phyloP scores from a whole-genome alignment of 2,329 filamentous ascomycete species.

The Xylariaceae sp. region DNA sequence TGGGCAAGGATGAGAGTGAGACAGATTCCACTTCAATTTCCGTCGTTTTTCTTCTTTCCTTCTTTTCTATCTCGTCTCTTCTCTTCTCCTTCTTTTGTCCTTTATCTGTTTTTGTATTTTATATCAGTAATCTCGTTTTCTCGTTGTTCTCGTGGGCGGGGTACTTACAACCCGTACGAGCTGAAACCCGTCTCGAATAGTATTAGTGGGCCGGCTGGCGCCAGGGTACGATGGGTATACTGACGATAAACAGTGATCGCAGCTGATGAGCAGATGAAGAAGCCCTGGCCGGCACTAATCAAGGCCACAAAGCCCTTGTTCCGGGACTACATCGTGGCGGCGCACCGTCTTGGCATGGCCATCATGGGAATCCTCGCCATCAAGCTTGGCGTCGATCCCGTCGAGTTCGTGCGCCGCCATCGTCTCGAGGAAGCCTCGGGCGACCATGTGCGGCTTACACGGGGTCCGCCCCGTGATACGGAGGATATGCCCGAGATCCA shows the following conservation, averaged over 20 bases:
- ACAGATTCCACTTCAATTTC: not conserved
- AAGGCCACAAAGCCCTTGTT: constrained; percentile 25
- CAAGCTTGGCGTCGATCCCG: constrained; percentile 26
- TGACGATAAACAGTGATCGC: constrained; percentile 23
- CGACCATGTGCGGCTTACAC: constrained; percentile 32
- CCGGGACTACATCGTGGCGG: constrained; percentile 25
- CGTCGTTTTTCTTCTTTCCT: not conserved
- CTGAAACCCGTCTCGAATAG: too few species aligned
- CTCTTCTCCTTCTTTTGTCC: not conserved
- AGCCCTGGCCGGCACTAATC: constrained; percentile 28
- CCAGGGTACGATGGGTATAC: too few species aligned
- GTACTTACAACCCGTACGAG: too few species aligned
- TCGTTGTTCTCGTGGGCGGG: too few species aligned
- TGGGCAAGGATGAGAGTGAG: constrained; percentile 32
- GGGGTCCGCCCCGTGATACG: constrained; percentile 29
- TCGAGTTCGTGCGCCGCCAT: constrained; percentile 27
- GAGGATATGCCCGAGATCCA: constrained; percentile 32
- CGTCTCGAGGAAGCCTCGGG: constrained; percentile 29
- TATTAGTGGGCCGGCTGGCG: too few species aligned
- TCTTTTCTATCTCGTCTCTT: not conserved
- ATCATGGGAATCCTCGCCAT: constrained; percentile 29
- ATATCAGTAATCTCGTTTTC: too few species aligned
- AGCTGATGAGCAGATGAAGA: constrained; percentile 23
- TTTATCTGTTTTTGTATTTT: not conserved
- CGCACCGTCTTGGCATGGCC: constrained; percentile 29